Percentiles rank a stretch among this genome's conserved stretches.
phyloP scores from a whole-genome alignment of 768 basidiomycete species.

The Crassisporium funariophilum region DNA sequence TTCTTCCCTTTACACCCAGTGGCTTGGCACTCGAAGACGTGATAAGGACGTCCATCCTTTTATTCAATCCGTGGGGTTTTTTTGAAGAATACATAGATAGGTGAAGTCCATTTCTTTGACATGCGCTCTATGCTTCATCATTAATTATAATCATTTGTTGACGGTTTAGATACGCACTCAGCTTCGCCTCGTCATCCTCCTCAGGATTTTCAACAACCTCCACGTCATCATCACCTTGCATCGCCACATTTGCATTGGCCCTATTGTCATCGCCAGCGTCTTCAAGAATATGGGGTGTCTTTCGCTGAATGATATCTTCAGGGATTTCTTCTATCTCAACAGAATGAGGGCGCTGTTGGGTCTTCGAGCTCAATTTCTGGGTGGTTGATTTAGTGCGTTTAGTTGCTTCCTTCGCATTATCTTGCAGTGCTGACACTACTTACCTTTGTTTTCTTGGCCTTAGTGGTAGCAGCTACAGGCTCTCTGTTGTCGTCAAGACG shows the following conservation, averaged over 20 bases:
- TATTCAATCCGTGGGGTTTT: slow-evolving; percentile 9
- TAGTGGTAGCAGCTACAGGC: too few species aligned
- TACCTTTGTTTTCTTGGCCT: too few species aligned
- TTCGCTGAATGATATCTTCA: too few species aligned
- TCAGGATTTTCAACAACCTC: slow-evolving; percentile 1
- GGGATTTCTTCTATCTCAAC: too few species aligned
- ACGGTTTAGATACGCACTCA: not conserved
- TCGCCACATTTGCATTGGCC: too few species aligned
- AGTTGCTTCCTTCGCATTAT: too few species aligned
- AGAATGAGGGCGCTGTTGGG: too few species aligned
- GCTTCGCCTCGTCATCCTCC: not conserved
- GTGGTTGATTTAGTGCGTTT: too few species aligned
- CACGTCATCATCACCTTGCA: not conserved
- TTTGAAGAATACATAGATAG: slow-evolving; percentile 19
- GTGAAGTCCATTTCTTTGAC: slow-evolving; percentile 12
- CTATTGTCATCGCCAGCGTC: not conserved
- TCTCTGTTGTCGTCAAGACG: too few species aligned
- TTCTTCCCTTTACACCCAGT: slow-evolving; percentile 7
- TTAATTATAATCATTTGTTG: not conserved
- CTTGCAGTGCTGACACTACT: too few species aligned
- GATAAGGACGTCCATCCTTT: slow-evolving; percentile 2
- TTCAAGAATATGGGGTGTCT: too few species aligned
- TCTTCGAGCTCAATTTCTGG: too few species aligned
- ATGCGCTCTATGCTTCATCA: not conserved
- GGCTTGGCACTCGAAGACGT: slow-evolving; percentile 14